Evolutionary conservation across 768 basidiomycete genomes (phyloP).

Genomic region (Rubroboletus pulcherrimus): DNA sequence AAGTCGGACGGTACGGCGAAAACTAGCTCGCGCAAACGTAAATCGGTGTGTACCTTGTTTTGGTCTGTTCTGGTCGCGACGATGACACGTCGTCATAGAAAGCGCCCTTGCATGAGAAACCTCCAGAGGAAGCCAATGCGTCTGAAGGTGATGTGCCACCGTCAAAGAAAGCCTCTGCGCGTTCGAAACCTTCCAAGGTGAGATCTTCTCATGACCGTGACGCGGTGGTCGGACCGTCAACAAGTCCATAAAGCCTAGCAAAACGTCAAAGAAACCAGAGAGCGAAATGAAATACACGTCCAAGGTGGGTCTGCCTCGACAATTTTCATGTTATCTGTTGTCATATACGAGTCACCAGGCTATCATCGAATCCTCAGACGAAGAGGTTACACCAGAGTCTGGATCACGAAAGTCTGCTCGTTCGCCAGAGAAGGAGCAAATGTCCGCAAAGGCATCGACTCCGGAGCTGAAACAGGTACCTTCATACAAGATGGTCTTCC

Average conservation of each 20-base stretch:
- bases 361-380: constrained; percentile 28
- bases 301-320: constrained; percentile 12
- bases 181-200: constrained; percentile 11
- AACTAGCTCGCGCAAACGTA: constrained; percentile 6
- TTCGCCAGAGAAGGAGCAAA: constrained; percentile 10
- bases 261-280: constrained; percentile 17
- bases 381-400: constrained; percentile 18
- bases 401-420: background rate
- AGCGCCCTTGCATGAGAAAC: background rate
- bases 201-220: background rate
- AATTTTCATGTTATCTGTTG: background rate
- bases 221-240: background rate
- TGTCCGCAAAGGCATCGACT: constrained; percentile 1
- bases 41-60: constrained; percentile 7
- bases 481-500: background rate
- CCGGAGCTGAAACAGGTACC: constrained; percentile 13
- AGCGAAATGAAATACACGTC: constrained; percentile 25
- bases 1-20: constrained; percentile 3
- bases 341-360: constrained; percentile 13
- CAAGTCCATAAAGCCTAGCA: constrained; percentile 9
- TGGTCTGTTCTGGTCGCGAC: background rate
- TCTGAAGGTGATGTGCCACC: constrained; percentile 1
- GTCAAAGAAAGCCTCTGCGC: constrained; percentile 11
- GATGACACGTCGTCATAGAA: constrained; percentile 1
- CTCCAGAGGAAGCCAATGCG: background rate